phyloP scores from a whole-genome alignment of 306 rosid species.

The Lotus japonicus region DNA sequence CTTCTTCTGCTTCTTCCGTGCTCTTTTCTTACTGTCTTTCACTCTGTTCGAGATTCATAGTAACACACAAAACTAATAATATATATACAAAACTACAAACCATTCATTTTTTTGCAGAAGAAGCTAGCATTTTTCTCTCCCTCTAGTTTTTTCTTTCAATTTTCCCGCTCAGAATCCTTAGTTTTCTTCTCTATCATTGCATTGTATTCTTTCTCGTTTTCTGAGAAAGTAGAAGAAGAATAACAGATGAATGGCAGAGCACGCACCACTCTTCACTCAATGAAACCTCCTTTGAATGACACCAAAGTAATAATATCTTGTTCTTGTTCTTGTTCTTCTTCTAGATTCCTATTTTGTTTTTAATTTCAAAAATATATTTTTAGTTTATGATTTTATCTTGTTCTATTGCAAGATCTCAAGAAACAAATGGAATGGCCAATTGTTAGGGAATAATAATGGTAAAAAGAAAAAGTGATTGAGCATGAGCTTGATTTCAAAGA shows the following conservation, averaged over 20 bases:
- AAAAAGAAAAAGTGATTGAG: slow-evolving; percentile 15
- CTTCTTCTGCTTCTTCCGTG: slow-evolving; percentile 35
- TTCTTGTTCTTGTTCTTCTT: neutral
- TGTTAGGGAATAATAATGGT: slow-evolving; percentile 14
- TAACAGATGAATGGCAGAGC: slow-evolving; percentile 62
- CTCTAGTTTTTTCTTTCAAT: slow-evolving; percentile 30
- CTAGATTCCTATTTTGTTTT: neutral
- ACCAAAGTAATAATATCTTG: slow-evolving; percentile 53
- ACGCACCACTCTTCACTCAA: slow-evolving; percentile 54
- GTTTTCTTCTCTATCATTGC: slow-evolving; percentile 10
- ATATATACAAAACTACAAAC: neutral
- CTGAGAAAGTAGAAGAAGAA: slow-evolving; percentile 21
- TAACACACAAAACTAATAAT: neutral
- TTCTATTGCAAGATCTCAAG: slow-evolving; percentile 13
- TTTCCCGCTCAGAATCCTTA: too few species aligned
- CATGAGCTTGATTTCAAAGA: slow-evolving; percentile 24
- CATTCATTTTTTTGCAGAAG: slow-evolving; percentile 5
- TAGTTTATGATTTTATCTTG: neutral
- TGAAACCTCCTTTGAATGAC: slow-evolving; percentile 52
- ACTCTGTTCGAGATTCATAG: slow-evolving; percentile 46
- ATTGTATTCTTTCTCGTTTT: slow-evolving; percentile 35
- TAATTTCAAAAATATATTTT: neutral
- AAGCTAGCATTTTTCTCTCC: slow-evolving; percentile 31
- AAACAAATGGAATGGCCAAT: slow-evolving; percentile 10
- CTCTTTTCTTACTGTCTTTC: slow-evolving; percentile 38